Base-by-base conservation (phyloP, 441 rosid species). In the Brassica balearica region DNA sequence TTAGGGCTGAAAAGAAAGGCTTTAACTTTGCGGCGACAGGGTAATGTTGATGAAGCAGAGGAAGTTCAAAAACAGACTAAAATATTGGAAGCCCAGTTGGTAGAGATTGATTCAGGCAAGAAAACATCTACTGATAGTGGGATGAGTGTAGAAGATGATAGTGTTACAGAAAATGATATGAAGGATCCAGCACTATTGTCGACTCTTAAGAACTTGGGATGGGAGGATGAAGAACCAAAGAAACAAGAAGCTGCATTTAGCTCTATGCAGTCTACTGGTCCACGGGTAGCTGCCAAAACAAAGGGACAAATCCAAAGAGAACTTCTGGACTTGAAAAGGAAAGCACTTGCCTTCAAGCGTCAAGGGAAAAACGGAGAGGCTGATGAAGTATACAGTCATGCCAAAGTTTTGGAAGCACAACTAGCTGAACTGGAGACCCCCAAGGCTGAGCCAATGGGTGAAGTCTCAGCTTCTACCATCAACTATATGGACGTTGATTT, bases 1-100 rank as follows among this genome's bases (percentile, higher is more conserved):
- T 84, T 95, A 82, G 89, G 86, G 75, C 76, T 92, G 77, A 93
- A 95, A 82, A 90, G 98, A 82, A 92, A 90, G 81, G 93, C 98
- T 65, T 83, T 92, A 80, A 60, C 89, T 64, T 63, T 95, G 83
- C 84, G 99, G 81, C 96, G 92, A 25, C 91, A 88, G 68, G 97
- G 98, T 64, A 92, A 88, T 81, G 59, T 82, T 59, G 92, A 90
- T 55, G 98, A 90, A 85, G 97, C 96, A 38, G 97, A 92, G 73
- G 93, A 90, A 84, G 82, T 90, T 59, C 85, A 85, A 73, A 85
- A 71, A 74, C 77, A 81, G 63, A 92, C 95, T 2, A 89, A 89
- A 82, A 80, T 77, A 61, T 75, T 95, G 69, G 97, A 93, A 87
- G 88, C 81, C 65, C 84, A 90, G 81, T 81, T 93, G 62, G 78